Percentiles rank a stretch among this genome's conserved stretches.
phyloP scores from a whole-genome alignment of 495 filamentous ascomycete genomes.

The Evernia prunastri region DNA sequence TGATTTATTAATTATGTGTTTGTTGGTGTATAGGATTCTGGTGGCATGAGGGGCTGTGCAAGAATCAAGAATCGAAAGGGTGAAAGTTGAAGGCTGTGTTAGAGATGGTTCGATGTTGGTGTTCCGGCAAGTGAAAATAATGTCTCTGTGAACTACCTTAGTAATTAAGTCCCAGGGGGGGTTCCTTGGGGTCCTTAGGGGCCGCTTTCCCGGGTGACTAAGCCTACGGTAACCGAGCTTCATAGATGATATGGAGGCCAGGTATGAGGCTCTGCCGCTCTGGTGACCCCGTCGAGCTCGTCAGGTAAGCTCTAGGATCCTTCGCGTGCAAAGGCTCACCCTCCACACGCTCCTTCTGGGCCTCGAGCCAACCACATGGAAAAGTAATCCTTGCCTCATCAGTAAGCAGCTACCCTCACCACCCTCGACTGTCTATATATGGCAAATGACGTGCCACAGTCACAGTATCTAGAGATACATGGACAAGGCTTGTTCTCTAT shows the following conservation, averaged over 20 bases:
- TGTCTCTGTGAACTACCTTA: no score
- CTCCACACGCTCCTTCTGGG: slow-evolving; percentile 5
- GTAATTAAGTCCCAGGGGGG: not conserved
- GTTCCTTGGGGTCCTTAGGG: not conserved
- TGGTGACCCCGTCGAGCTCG: no score
- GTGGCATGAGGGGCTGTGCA: not conserved
- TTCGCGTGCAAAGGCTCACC: no score
- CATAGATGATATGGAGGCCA: not conserved
- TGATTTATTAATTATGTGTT: no score
- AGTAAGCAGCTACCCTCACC: not conserved
- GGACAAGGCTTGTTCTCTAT: not conserved
- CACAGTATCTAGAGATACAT: not conserved
- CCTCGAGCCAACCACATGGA: not conserved
- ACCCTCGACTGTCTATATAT: not conserved
- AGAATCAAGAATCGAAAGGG: not conserved
- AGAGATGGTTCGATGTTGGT: slow-evolving; percentile 1
- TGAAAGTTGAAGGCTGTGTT: slow-evolving; percentile 4
- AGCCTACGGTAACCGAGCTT: slow-evolving; percentile 1
- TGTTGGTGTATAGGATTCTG: not conserved
- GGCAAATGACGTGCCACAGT: not conserved
- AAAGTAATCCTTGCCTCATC: not conserved
- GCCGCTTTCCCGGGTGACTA: not conserved
- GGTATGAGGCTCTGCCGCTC: no score
- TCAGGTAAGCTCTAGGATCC: no score
- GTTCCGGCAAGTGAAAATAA: slow-evolving; percentile 4